Evolutionary conservation across 768 basidiomycete genomes (phyloP).

Genomic region (Naganishia kalamii): DNA sequence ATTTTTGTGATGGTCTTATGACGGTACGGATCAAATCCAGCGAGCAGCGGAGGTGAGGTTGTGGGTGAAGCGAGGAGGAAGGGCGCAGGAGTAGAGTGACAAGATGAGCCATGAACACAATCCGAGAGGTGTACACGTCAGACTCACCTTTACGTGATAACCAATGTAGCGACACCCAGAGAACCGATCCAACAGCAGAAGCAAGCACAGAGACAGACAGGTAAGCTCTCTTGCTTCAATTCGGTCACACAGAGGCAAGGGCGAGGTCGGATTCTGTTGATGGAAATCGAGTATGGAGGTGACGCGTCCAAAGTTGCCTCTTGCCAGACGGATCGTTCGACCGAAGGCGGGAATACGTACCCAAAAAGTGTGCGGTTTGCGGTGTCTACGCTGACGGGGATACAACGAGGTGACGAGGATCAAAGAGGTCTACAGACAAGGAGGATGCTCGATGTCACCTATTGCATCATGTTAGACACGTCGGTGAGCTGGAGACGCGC

Average conservation of each 20-base stretch:
- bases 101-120: not conserved
- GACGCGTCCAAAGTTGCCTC: constrained; percentile 1
- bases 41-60: not conserved
- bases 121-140: not conserved
- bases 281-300: not conserved
- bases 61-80: not conserved
- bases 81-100: not conserved
- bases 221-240: not conserved
- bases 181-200: not conserved
- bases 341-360: not conserved
- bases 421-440: not conserved
- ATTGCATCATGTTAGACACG: not conserved
- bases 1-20: not conserved
- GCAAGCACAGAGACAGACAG: not conserved
- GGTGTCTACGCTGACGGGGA: constrained; percentile 14
- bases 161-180: not conserved
- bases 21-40: not conserved
- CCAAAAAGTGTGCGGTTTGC: constrained; percentile 1
- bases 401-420: not conserved
- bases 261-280: not conserved
- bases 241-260: not conserved
- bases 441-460: not conserved
- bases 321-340: not conserved
- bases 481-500: constrained; percentile 3
- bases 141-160: constrained; percentile 1